Evolutionary conservation across 176 grass and related monocot genomes (phyloP).

Genomic region (Hordeum vulgare): MorexV3_pseudomolecules_assembly NC_058524.1:182441480-182441979

Average conservation of each 20-base stretch:
- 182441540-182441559: conserved; percentile 42
- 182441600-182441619: conserved; percentile 52
- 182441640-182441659: conserved; percentile 72
- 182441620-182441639: conserved; percentile 59
- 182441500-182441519: conserved; percentile 55
- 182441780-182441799: conserved; percentile 90
- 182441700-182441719: conserved; percentile 84
- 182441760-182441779: conserved; percentile 79
- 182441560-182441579: conserved; percentile 76
- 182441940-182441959: background rate
- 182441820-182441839: conserved; percentile 94
- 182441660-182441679: conserved; percentile 79
- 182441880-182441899: background rate
- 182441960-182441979: too few species aligned
- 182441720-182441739: conserved; percentile 98
- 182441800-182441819: conserved; percentile 91
- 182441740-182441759: conserved; percentile 78
- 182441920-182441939: background rate
- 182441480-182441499: conserved; percentile 21
- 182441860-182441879: conserved; percentile 50
- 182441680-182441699: conserved; percentile 36
- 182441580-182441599: conserved; percentile 46
- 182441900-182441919: background rate
- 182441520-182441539: conserved; percentile 65
- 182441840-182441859: conserved; percentile 80